A percentile compares a stretch with the other conserved stretches of the same genome.
Conservation (phyloP, 2,329 filamentous ascomycete species). For the Monosporascus sp. region DNA sequence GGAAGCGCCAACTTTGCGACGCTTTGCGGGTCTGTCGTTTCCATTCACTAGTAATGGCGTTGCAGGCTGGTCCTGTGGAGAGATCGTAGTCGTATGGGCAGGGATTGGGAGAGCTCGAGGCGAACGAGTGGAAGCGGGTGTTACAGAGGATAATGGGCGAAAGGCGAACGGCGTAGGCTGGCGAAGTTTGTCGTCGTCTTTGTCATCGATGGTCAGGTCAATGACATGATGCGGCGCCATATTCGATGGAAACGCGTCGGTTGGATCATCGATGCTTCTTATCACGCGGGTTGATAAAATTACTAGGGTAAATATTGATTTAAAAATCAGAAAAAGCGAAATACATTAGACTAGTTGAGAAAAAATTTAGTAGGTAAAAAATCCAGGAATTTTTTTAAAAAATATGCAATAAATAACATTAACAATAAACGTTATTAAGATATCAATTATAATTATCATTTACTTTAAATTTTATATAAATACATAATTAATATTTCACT, state of each 20-base stretch:
- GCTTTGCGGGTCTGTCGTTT: conserved; percentile 8
- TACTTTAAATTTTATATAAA: too few relatives aligned
- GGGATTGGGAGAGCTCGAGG: neutral
- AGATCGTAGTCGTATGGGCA: too few relatives aligned
- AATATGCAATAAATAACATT: too few relatives aligned
- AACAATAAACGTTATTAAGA: too few relatives aligned
- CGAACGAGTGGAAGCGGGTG: neutral
- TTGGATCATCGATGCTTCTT: neutral
- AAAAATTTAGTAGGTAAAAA: too few relatives aligned
- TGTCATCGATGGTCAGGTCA: conserved; percentile 11
- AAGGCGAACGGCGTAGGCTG: neutral
- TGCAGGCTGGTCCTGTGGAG: neutral
- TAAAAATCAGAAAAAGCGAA: neutral
- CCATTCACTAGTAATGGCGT: neutral
- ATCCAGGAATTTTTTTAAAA: too few relatives aligned
- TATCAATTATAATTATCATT: too few relatives aligned
- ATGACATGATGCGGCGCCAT: conserved; percentile 5
- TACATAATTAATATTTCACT: too few relatives aligned
- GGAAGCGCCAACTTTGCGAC: conserved; percentile 8
- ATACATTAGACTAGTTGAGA: neutral
- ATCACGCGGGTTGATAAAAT: neutral
- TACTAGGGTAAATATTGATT: neutral
- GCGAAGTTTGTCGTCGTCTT: conserved; percentile 6
- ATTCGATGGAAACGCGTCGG: neutral
- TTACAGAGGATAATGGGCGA: neutral